These are phyloP conservation scores for Asterochloris erici DNA, from an alignment of 139 green algal genomes.

Conservation along the genomic window DNA sequence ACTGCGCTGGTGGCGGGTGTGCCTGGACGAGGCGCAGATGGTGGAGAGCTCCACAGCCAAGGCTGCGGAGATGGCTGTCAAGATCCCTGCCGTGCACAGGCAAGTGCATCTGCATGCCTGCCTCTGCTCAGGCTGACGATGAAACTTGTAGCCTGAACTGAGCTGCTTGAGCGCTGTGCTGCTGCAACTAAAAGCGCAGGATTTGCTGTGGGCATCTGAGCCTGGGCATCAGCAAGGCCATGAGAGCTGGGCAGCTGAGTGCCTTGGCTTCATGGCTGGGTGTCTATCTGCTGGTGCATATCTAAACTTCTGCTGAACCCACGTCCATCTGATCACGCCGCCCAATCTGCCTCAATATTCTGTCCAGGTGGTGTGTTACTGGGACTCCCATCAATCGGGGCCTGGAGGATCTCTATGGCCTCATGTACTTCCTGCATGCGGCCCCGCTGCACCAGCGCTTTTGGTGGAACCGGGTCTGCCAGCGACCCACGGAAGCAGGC, in stretches of 20 bases:
- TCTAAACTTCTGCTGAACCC: background rate
- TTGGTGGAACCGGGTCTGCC: slow-evolving; percentile 64
- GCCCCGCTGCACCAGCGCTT: slow-evolving; percentile 38
- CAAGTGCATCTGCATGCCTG: slow-evolving; percentile 29
- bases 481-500: slow-evolving; percentile 49
- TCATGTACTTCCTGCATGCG: slow-evolving; percentile 77
- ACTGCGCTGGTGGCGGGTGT: slow-evolving; percentile 85
- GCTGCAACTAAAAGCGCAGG: too few relatives aligned
- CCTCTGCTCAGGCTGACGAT: too few relatives aligned
- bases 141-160: too few relatives aligned
- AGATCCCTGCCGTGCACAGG: slow-evolving; percentile 38
- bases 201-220: too few relatives aligned
- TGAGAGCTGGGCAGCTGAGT: too few relatives aligned
- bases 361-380: slow-evolving; percentile 54
- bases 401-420: slow-evolving; percentile 83
- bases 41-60: slow-evolving; percentile 71
- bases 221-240: too few relatives aligned
- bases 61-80: slow-evolving; percentile 75
- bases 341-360: background rate
- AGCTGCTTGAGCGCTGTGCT: too few relatives aligned
- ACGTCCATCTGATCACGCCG: too few relatives aligned
- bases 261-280: too few relatives aligned
- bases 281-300: background rate
- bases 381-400: slow-evolving; percentile 83
- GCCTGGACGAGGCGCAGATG: slow-evolving; percentile 92